Conservation (phyloP, 805 yeast genomes). For the Ogataea salicorniae region DNA sequence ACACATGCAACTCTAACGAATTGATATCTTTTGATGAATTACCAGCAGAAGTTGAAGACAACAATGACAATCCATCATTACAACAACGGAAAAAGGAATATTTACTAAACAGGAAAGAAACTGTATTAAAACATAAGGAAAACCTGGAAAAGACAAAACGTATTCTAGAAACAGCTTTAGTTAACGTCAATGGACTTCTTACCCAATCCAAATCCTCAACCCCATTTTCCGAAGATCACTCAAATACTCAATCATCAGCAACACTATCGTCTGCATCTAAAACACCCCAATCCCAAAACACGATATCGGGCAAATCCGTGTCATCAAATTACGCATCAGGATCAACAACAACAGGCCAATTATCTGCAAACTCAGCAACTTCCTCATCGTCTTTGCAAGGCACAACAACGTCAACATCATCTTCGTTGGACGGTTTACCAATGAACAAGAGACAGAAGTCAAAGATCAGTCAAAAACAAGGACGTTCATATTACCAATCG, state of each 20-base stretch:
- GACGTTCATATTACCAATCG: slow-evolving; percentile 36
- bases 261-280: neutral
- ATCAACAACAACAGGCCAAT: neutral
- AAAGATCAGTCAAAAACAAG: slow-evolving; percentile 12
- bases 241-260: neutral
- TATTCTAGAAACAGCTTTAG: slow-evolving; percentile 35
- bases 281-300: too few relatives aligned
- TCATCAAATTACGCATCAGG: neutral
- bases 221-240: slow-evolving; percentile 4
- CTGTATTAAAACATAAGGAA: slow-evolving; percentile 47
- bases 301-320: too few relatives aligned
- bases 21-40: slow-evolving; percentile 43
- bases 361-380: neutral
- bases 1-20: slow-evolving; percentile 59
- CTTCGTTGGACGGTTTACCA: neutral
- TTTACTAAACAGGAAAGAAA: slow-evolving; percentile 27
- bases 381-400: neutral
- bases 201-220: slow-evolving; percentile 18
- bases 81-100: slow-evolving; percentile 15
- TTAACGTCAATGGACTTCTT: slow-evolving; percentile 45
- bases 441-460: slow-evolving; percentile 6
- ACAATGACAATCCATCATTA: slow-evolving; percentile 25
- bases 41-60: slow-evolving; percentile 3
- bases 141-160: slow-evolving; percentile 50
- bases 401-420: neutral